Conservation (phyloP, 345 rosid species). For the Rubroshorea leprosula region DNA sequence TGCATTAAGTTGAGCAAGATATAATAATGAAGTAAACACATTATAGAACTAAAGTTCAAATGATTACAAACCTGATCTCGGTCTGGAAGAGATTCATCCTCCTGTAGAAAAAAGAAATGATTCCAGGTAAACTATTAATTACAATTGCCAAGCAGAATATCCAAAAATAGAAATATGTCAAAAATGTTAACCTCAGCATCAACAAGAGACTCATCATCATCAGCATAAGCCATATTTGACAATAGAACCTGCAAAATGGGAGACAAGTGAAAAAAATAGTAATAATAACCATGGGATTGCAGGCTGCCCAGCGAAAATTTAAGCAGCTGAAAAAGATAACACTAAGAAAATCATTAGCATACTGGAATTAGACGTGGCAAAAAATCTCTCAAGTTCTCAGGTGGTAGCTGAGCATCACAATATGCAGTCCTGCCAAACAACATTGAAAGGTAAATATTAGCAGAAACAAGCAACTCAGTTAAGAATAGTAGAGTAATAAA, state of each 20-base stretch:
- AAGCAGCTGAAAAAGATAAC: not conserved
- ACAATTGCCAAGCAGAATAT: conserved; percentile 5
- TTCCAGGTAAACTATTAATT: conserved; percentile 10
- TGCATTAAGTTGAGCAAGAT: not conserved
- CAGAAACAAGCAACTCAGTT: not conserved
- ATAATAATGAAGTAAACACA: not conserved
- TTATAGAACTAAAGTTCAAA: conserved; percentile 11
- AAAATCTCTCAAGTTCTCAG: conserved; percentile 73
- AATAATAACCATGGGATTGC: conserved; percentile 4
- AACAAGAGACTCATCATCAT: conserved; percentile 81
- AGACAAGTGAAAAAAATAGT: conserved; percentile 13
- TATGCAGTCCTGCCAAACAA: conserved; percentile 76
- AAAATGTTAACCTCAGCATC: conserved; percentile 71
- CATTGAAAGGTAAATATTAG: not conserved
- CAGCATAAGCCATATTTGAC: conserved; percentile 94
- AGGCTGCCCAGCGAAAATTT: not conserved
- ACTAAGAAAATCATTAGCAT: conserved; percentile 19
- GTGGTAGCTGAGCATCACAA: conserved; percentile 73
- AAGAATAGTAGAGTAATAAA: not conserved
- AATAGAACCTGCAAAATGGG: conserved; percentile 53
- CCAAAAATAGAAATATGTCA: conserved; percentile 13
- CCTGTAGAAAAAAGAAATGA: conserved; percentile 61
- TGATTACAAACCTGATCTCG: conserved; percentile 77
- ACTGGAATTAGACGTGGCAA: conserved; percentile 86
- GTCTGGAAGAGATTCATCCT: conserved; percentile 94